A percentile compares a stretch with the other conserved stretches of the same genome.
Conservation (phyloP, 1,139 yeast genomes). For the Pichia sp. region DNA sequence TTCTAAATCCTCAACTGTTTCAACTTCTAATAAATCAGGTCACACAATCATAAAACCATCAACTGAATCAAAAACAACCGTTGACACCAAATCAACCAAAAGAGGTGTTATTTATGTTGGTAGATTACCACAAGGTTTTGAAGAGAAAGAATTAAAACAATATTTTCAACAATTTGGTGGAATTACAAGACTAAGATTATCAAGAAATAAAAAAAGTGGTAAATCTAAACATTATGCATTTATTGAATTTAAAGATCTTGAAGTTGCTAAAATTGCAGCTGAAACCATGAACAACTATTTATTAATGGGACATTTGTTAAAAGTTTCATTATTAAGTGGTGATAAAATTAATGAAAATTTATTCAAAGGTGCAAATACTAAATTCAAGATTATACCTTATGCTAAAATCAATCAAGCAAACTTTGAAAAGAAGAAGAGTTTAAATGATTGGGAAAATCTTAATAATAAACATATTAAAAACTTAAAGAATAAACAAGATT, state of each 20-base stretch:
- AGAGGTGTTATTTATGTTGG: conserved; percentile 82
- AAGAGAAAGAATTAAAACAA: conserved; percentile 71
- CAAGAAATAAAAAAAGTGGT: conserved; percentile 88
- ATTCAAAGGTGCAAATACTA: conserved; percentile 46
- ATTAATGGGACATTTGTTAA: conserved; percentile 76
- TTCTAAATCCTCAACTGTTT: neutral
- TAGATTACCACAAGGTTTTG: conserved; percentile 87
- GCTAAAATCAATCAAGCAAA: conserved; percentile 46
- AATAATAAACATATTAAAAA: conserved; percentile 41
- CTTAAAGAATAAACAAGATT: conserved; percentile 39
- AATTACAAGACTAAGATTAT: conserved; percentile 66
- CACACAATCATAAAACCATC: conserved; percentile 29
- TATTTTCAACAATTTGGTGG: conserved; percentile 90
- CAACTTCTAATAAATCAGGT: conserved; percentile 14
- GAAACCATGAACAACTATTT: conserved; percentile 95
- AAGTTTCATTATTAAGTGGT: conserved; percentile 49
- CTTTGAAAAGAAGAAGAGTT: conserved; percentile 51
- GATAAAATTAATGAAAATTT: conserved; percentile 43
- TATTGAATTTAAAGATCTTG: conserved; percentile 67
- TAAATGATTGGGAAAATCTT: conserved; percentile 54
- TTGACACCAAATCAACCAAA: conserved; percentile 23
- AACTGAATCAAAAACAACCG: conserved; percentile 24
- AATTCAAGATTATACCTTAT: conserved; percentile 61
- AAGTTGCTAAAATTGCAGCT: conserved; percentile 81
- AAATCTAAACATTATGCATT: conserved; percentile 90